Evolutionary conservation across 1,139 yeast species (phyloP).

Genomic region (Pichia sp.): DNA sequence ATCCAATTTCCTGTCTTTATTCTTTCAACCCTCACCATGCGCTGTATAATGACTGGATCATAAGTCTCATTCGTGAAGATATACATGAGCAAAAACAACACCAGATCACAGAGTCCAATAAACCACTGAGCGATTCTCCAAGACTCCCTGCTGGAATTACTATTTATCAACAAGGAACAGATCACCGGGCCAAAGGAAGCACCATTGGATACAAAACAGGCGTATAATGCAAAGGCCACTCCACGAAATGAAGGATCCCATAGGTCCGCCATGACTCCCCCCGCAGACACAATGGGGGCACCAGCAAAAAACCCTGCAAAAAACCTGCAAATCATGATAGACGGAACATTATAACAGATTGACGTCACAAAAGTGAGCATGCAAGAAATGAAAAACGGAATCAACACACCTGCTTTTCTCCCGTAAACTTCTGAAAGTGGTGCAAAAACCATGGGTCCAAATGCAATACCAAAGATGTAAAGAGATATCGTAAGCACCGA

Average conservation of each 20-base stretch:
- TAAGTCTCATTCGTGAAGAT: slow-evolving; percentile 51
- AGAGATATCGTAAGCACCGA: slow-evolving; percentile 66
- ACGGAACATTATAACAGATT: slow-evolving; percentile 47
- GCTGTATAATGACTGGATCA: slow-evolving; percentile 40
- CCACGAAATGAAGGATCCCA: slow-evolving; percentile 36
- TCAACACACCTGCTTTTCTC: slow-evolving; percentile 50
- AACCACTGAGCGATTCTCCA: slow-evolving; percentile 51
- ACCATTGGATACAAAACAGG: slow-evolving; percentile 50
- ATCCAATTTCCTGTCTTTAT: slow-evolving; percentile 17
- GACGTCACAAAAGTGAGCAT: slow-evolving; percentile 61
- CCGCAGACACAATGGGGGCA: slow-evolving; percentile 59
- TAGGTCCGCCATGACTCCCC: slow-evolving; percentile 53
- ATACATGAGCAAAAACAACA: slow-evolving; percentile 34
- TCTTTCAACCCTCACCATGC: slow-evolving; percentile 47
- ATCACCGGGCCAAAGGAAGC: slow-evolving; percentile 64
- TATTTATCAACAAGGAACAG: slow-evolving; percentile 45
- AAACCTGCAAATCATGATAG: slow-evolving; percentile 50
- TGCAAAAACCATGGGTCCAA: slow-evolving; percentile 68
- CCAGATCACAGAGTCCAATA: slow-evolving; percentile 36
- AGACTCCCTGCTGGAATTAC: slow-evolving; percentile 29
- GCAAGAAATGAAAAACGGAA: slow-evolving; percentile 50
- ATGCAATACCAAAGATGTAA: slow-evolving; percentile 63
- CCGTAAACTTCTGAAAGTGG: slow-evolving; percentile 74
- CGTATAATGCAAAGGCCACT: slow-evolving; percentile 42
- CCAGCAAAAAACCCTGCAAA: slow-evolving; percentile 51